Evolutionary conservation across 129 eudicot species (phyloP).

Genomic region (Pittosporum tobira): DNA sequence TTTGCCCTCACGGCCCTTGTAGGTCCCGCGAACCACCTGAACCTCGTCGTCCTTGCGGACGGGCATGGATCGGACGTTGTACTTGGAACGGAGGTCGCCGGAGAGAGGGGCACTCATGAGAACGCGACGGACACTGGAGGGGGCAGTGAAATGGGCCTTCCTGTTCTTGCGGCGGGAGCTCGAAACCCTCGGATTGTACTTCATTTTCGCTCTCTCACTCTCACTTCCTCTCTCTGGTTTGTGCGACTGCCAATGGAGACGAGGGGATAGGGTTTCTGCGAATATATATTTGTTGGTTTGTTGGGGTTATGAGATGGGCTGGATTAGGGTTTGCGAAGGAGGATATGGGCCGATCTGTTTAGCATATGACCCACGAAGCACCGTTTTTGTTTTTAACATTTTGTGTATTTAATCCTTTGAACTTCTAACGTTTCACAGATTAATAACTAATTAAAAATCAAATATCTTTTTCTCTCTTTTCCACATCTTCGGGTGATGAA

Average conservation of each 20-base stretch:
- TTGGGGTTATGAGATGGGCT: too few species aligned
- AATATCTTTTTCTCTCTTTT: too few species aligned
- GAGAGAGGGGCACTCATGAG: constrained; percentile 46
- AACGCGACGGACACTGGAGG: constrained; percentile 51
- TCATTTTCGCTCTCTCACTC: constrained; percentile 26
- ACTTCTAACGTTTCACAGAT: too few species aligned
- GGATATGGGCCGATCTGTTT: too few species aligned
- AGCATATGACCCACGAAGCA: too few species aligned
- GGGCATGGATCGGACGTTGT: constrained; percentile 52
- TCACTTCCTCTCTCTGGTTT: too few species aligned
- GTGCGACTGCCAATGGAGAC: background rate
- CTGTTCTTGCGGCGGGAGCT: constrained; percentile 49
- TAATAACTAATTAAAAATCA: too few species aligned
- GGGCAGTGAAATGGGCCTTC: constrained; percentile 58
- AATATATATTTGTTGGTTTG: background rate
- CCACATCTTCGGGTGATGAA: too few species aligned
- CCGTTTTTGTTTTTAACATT: too few species aligned
- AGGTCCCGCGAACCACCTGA: constrained; percentile 49
- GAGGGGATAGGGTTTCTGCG: constrained; percentile 1
- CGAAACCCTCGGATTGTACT: constrained; percentile 49
- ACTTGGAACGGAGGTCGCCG: constrained; percentile 41
- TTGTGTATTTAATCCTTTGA: too few species aligned
- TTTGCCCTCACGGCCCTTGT: constrained; percentile 57
- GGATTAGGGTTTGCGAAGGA: too few species aligned
- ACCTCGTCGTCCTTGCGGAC: constrained; percentile 66